Percentiles rank a stretch among this genome's conserved stretches.
Conservation (phyloP, 1,284 basidiomycete species). For the Testicularia cyperi region DNA sequence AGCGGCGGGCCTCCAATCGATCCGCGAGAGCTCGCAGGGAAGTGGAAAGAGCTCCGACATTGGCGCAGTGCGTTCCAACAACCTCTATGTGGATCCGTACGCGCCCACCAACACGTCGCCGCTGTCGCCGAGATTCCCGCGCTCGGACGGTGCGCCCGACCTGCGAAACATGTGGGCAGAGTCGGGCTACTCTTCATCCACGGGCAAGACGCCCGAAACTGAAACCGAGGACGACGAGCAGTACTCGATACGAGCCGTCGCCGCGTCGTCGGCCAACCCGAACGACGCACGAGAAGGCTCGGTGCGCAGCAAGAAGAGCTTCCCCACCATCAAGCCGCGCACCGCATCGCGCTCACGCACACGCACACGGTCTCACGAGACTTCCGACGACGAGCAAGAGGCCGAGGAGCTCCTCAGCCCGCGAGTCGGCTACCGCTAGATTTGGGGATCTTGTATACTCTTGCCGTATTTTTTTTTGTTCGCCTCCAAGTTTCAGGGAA, state of each 20-base stretch:
- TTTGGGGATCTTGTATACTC: background rate
- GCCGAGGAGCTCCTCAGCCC: constrained; percentile 34
- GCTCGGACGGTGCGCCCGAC: constrained; percentile 8
- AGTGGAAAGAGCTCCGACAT: constrained; percentile 12
- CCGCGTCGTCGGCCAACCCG: constrained; percentile 1
- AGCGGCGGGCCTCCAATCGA: constrained; percentile 9
- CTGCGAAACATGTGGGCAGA: constrained; percentile 27
- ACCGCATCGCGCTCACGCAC: constrained; percentile 5
- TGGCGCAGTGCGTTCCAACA: constrained; percentile 1
- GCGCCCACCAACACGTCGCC: constrained; percentile 17
- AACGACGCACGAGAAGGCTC: constrained; percentile 3
- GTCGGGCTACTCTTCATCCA: constrained; percentile 13
- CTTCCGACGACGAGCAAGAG: constrained; percentile 22
- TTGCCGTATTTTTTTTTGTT: constrained; percentile 2
- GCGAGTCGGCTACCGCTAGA: constrained; percentile 11
- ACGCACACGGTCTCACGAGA: no score
- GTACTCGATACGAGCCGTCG: constrained; percentile 28
- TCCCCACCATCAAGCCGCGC: constrained; percentile 27
- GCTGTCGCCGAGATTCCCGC: constrained; percentile 17
- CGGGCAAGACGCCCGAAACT: constrained; percentile 11
- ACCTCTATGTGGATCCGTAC: constrained; percentile 26
- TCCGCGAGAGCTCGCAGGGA: constrained; percentile 24
- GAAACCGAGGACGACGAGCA: constrained; percentile 19
- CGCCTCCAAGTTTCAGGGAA: no score
- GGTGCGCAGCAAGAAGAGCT: constrained; percentile 8